Base-by-base conservation (phyloP, 1,139 yeast species). In the Geotrichum macrosporum region DNA sequence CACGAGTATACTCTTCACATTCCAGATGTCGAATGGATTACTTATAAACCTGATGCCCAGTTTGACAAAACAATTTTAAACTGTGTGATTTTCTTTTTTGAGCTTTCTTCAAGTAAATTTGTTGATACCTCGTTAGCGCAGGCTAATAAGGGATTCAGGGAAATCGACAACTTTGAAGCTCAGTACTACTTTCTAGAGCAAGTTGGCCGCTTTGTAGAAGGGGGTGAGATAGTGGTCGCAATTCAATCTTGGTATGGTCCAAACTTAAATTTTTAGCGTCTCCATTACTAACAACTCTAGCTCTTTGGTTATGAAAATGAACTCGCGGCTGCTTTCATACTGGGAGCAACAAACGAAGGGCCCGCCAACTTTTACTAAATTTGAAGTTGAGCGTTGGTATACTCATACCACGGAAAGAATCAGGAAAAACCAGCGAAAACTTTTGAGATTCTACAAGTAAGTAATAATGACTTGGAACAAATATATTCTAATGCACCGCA, bases 201-300 rank as follows among this genome's bases (percentile, higher is more conserved):
- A 57, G 73, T 87, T 24, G 96, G 96, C 8, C 66, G 66, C 48
- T 76, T 75, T 52, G 78, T 89, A 30, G 87, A 84, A 47, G 89
- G 92, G n/a, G 94, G 95, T 16, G 86, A 94, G 44, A 77, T 80
- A 8, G 81, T 83, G 15, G 81, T 89, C 42, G 94, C 96, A 0
- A 81, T 79, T 53, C 89, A 84, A 57, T 45, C 47, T 12, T 44
- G 47, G 47, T 44, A 33, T n/a, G 27, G 47, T 44, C 6, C 8
- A 21, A 21, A 10, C 80, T 53, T 13, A 53, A 51, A 21, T 47
- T 51, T 6, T 51, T 53, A 8, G 12, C 16, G 16, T 12, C 21
- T 22, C 18, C 18, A 8, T 10, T 10, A 22, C 24, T 21, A 21
- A 37, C 29, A 15, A 13, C n/a, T 57, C 57, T 46, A 74, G 86